phyloP scores from a whole-genome alignment of 495 filamentous ascomycete genomes.

The Penicillium psychrofluorescens region DNA sequence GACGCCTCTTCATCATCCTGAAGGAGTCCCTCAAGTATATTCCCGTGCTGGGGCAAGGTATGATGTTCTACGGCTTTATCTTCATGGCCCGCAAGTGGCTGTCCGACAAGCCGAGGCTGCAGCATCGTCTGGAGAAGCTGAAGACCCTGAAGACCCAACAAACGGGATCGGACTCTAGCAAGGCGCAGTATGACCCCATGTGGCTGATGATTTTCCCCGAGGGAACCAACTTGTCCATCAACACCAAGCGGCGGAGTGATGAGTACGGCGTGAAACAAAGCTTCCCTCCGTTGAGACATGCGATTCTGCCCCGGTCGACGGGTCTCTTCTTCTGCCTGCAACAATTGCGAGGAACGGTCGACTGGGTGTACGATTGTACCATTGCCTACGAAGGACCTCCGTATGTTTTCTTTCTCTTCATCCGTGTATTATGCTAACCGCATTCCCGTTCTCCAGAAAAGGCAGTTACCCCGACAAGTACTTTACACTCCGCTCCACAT shows the following conservation, averaged over 20 bases:
- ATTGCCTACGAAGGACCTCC: slow-evolving; percentile 62
- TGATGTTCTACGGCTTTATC: slow-evolving; percentile 65
- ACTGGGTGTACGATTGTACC: slow-evolving; percentile 65
- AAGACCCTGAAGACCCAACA: slow-evolving; percentile 48
- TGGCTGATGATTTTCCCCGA: slow-evolving; percentile 67
- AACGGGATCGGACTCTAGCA: slow-evolving; percentile 41
- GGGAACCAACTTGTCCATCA: slow-evolving; percentile 57
- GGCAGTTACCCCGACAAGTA: slow-evolving; percentile 58
- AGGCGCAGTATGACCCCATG: slow-evolving; percentile 54
- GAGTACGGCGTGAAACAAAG: slow-evolving; percentile 50
- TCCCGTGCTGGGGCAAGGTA: slow-evolving; percentile 54
- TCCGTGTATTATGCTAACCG: slow-evolving; percentile 2
- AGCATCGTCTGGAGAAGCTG: slow-evolving; percentile 53
- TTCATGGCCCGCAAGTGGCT: slow-evolving; percentile 65
- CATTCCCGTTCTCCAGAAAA: slow-evolving; percentile 25
- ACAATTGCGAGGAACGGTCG: slow-evolving; percentile 52
- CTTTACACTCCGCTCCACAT: slow-evolving; percentile 58
- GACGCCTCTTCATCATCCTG: slow-evolving; percentile 61
- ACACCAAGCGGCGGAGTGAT: slow-evolving; percentile 48
- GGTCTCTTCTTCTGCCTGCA: slow-evolving; percentile 58
- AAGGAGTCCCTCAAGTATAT: slow-evolving; percentile 63
- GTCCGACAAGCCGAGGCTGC: slow-evolving; percentile 52
- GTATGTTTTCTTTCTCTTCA: slow-evolving; percentile 31
- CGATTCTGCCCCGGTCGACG: slow-evolving; percentile 55
- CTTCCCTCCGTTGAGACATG: slow-evolving; percentile 45